These are phyloP conservation scores for Cylindrotheca closterium DNA, from an alignment of 108 stramenopile species.

Conservation along the genomic window DNA sequence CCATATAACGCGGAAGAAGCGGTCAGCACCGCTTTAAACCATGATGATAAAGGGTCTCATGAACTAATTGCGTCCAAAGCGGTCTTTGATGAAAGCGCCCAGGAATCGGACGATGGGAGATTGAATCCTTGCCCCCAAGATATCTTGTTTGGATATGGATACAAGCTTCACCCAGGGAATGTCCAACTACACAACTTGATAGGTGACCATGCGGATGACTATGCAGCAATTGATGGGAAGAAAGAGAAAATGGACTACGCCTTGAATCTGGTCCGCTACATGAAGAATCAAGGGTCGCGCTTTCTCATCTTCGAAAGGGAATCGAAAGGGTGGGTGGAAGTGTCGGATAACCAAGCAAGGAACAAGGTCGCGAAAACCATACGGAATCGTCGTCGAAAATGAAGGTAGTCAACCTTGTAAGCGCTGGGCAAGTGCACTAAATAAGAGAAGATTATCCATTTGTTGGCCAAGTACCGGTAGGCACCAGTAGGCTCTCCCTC, in stretches of 20 bases:
- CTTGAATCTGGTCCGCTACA: not conserved
- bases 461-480: not conserved
- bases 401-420: not conserved
- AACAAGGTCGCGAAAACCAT: not conserved
- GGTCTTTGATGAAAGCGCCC: too few relatives aligned
- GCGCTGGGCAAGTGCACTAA: not conserved
- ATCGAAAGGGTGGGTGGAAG: not conserved
- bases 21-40: not conserved
- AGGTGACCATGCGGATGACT: not conserved
- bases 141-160: not conserved
- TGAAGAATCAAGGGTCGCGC: constrained; percentile 1
- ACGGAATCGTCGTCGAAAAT: not conserved
- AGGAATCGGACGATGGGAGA: not conserved
- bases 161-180: not conserved
- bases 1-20: not conserved
- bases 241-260: constrained; percentile 8
- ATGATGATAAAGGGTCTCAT: too few relatives aligned
- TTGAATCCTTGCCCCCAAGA: not conserved
- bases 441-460: not conserved
- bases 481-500: not conserved
- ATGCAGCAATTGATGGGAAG: not conserved
- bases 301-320: not conserved
- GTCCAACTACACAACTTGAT: not conserved
- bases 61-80: too few relatives aligned
- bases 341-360: not conserved